phyloP scores from a whole-genome alignment of 2,329 filamentous ascomycete species.

The Pseudogymnoascus sp. region DNA sequence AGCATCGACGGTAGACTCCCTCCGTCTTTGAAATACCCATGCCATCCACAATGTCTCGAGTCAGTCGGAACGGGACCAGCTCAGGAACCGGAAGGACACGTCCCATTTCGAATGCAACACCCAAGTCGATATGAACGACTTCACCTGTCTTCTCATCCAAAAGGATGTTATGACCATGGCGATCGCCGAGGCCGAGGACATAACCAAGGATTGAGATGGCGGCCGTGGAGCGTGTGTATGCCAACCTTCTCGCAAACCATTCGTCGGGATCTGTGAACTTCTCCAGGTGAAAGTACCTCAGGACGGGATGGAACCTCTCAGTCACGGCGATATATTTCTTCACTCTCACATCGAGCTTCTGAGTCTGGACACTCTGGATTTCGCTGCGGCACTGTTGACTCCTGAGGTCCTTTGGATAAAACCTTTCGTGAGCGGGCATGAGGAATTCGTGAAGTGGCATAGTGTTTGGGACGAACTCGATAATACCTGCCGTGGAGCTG shows the following conservation, averaged over 20 bases:
- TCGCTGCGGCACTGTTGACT: conserved; percentile 68
- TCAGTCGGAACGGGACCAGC: conserved; percentile 89
- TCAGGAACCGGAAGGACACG: conserved; percentile 93
- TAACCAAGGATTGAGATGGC: conserved; percentile 94
- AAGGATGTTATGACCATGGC: conserved; percentile 95
- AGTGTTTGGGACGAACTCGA: conserved; percentile 94
- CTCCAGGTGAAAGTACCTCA: conserved; percentile 97
- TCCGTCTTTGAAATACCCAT: conserved; percentile 96
- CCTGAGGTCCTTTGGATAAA: conserved; percentile 79
- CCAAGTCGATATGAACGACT: conserved; percentile 93
- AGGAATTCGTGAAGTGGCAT: conserved; percentile 87
- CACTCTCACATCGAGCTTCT: conserved; percentile 63
- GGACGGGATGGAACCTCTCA: conserved; percentile 80
- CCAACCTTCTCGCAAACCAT: conserved; percentile 84
- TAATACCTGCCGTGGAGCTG: conserved; percentile 76
- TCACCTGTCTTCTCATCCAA: conserved; percentile 85
- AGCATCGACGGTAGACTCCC: conserved; percentile 94
- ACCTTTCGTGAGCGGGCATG: conserved; percentile 80
- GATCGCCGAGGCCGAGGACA: conserved; percentile 84
- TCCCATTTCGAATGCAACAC: conserved; percentile 94
- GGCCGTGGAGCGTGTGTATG: conserved; percentile 88
- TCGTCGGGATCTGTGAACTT: conserved; percentile 88
- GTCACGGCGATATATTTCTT: conserved; percentile 70
- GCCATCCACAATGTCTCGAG: conserved; percentile 88
- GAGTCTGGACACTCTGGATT: conserved; percentile 65